Evolutionary conservation across 306 rosid species (phyloP).

Genomic region (Prunus salicina): DNA sequence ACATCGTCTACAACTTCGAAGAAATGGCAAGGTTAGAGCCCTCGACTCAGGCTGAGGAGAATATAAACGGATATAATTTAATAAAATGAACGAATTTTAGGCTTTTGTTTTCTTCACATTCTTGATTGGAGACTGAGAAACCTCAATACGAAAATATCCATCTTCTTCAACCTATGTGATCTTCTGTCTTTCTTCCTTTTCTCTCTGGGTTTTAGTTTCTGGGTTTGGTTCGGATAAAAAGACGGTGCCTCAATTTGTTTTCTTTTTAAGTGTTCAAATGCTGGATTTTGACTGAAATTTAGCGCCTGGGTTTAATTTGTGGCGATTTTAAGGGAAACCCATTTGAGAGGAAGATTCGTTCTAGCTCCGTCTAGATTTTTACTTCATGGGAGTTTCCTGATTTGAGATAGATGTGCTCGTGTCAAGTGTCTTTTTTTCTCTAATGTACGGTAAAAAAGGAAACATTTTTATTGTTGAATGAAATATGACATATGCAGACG

Average conservation of each 20-base stretch:
- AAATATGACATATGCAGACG: not conserved
- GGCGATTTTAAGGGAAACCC: not conserved
- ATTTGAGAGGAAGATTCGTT: not conserved
- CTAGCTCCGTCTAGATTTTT: not conserved
- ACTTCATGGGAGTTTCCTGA: not conserved
- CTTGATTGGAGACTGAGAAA: not conserved
- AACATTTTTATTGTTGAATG: not conserved
- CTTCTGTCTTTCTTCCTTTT: not conserved
- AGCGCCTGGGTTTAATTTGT: not conserved
- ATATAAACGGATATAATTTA: not conserved
- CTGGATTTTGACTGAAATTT: conserved; percentile 2
- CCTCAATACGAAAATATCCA: not conserved
- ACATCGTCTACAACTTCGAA: not conserved
- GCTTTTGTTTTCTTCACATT: too few relatives aligned
- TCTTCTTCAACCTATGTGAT: not conserved
- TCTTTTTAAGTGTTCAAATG: not conserved
- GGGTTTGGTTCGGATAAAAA: not conserved
- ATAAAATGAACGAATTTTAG: not conserved
- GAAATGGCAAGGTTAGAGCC: conserved; percentile 60
- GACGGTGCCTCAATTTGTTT: not conserved
- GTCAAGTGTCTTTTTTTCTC: not conserved
- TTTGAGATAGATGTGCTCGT: conserved; percentile 1
- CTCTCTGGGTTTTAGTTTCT: not conserved
- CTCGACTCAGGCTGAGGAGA: not conserved
- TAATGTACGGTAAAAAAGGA: not conserved